phyloP scores from a whole-genome alignment of 306 rosid genomes.

The Dicorynia guianensis region DNA sequence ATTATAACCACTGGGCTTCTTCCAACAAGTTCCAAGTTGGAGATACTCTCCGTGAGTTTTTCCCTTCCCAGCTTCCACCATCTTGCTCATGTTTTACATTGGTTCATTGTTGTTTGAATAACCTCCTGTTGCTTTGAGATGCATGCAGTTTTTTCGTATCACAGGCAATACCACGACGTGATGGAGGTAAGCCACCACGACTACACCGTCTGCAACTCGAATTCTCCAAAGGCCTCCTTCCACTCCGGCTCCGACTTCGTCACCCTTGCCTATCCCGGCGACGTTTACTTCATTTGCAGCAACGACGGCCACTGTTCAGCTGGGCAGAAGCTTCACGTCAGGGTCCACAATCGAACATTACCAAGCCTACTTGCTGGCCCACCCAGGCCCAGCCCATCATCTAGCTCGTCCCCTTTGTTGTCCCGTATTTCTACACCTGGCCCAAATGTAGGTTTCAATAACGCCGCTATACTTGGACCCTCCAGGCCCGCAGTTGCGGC shows the following conservation, averaged over 20 bases:
- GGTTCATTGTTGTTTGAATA: too few species aligned
- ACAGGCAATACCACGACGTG: conserved; percentile 13
- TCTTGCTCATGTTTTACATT: neutral
- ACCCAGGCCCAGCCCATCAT: neutral
- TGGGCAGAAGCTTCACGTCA: conserved; percentile 49
- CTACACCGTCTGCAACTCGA: conserved; percentile 35
- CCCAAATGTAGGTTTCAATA: neutral
- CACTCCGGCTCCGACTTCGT: conserved; percentile 27
- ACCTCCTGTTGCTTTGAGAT: too few species aligned
- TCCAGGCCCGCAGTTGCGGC: neutral
- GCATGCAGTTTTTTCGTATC: conserved; percentile 43
- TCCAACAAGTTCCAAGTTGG: conserved; percentile 39
- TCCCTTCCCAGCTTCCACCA: neutral
- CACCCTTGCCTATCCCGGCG: conserved; percentile 20
- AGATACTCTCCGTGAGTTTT: conserved; percentile 43
- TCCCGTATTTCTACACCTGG: neutral
- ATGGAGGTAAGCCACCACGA: conserved; percentile 38
- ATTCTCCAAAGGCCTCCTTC: conserved; percentile 19
- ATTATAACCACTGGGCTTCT: conserved; percentile 47
- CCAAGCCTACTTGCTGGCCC: neutral
- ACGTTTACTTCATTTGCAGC: conserved; percentile 49
- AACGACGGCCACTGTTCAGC: conserved; percentile 33
- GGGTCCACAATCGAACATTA: conserved; percentile 19
- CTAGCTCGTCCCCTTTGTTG: neutral
- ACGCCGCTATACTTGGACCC: neutral